These are phyloP conservation scores for Phycomyces blakesleeanus DNA, from an alignment of 192 early-diverging fungal species.

Conservation along the genomic window DNA sequence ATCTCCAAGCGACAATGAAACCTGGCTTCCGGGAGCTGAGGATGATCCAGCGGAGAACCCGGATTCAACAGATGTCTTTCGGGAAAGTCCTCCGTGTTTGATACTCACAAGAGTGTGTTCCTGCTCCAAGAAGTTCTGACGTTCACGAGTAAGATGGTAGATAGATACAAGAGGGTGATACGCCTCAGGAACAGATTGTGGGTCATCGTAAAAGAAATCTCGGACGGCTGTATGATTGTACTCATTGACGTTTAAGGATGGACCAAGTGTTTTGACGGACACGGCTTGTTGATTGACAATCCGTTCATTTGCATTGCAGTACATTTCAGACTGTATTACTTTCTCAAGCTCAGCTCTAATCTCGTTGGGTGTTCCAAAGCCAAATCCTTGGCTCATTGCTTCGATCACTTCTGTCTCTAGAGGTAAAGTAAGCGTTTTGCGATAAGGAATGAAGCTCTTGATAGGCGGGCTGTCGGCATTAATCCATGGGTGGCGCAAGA, in stretches of 20 bases:
- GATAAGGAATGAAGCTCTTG: conserved; percentile 61
- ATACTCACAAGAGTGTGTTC: not conserved
- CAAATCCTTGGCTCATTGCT: conserved; percentile 68
- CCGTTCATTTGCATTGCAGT: conserved; percentile 24
- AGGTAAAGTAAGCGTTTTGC: conserved; percentile 49
- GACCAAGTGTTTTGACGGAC: not conserved
- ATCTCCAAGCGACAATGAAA: conserved; percentile 13
- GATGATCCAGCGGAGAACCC: conserved; percentile 13
- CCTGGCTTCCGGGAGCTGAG: conserved; percentile 20
- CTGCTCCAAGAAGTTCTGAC: conserved; percentile 15
- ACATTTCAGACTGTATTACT: conserved; percentile 50
- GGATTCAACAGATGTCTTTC: conserved; percentile 22
- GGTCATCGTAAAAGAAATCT: conserved; percentile 22
- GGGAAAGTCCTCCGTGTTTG: conserved; percentile 5
- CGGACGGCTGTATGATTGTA: not conserved
- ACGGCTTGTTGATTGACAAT: conserved; percentile 8
- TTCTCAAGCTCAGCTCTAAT: conserved; percentile 49
- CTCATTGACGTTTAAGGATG: not conserved
- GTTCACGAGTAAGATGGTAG: conserved; percentile 76
- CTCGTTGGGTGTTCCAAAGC: conserved; percentile 64
- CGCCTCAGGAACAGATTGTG: conserved; percentile 29
- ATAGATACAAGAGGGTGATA: conserved; percentile 74
- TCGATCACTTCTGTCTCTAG: conserved; percentile 57
- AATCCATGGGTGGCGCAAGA: conserved; percentile 72
- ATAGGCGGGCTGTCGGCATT: conserved; percentile 61